A percentile compares a stretch with the other conserved stretches of the same genome.
phyloP scores from a whole-genome alignment of 306 rosid genomes.

The Vachellia pachyceras region DNA sequence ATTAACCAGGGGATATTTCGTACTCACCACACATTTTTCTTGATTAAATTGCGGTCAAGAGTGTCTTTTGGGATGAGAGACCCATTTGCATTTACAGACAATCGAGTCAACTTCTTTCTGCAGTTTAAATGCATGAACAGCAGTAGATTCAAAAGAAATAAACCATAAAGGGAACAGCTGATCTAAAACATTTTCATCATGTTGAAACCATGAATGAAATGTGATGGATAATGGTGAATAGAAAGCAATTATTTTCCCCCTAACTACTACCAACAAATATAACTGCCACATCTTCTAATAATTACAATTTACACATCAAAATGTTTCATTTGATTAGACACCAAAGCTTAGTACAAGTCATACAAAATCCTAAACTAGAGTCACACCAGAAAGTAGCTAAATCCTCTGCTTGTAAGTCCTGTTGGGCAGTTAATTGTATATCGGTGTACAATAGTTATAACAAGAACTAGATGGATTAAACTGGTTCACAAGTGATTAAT shows the following conservation, averaged over 20 bases:
- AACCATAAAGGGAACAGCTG: neutral
- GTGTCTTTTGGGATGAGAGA: conserved; percentile 71
- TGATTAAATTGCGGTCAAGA: conserved; percentile 68
- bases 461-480: neutral
- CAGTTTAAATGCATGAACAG: conserved; percentile 37
- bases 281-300: neutral
- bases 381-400: conserved; percentile 1
- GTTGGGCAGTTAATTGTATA: neutral
- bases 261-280: neutral
- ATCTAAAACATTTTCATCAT: conserved; percentile 17
- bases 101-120: conserved; percentile 85
- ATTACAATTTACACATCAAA: neutral
- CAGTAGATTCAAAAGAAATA: conserved; percentile 15
- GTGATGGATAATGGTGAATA: neutral
- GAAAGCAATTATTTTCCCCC: neutral
- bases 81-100: conserved; percentile 88
- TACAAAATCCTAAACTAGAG: neutral
- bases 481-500: neutral
- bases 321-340: conserved; percentile 25
- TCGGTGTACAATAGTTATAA: neutral
- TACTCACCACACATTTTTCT: conserved; percentile 81
- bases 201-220: conserved; percentile 14
- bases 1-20: neutral
- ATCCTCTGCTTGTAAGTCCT: neutral
- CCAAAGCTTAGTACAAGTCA: conserved; percentile 16